Base-by-base conservation (phyloP, 768 basidiomycete species). In the Suillus alpinus region DNA sequence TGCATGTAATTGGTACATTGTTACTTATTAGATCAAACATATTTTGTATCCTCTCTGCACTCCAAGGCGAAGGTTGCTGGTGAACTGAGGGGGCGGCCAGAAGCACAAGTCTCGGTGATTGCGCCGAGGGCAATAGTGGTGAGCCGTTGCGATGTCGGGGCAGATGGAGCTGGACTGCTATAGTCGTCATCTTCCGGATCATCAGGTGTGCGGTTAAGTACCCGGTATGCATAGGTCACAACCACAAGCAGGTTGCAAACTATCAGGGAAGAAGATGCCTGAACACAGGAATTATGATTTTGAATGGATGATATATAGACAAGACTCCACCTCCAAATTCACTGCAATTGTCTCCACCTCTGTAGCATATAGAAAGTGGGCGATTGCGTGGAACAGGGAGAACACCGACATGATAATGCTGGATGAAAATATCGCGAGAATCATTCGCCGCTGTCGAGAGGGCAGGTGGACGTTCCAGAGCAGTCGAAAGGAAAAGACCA, bases 91-190 rank as follows among this genome's bases (percentile, higher is more conserved):
- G 23, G 36, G 23, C 16, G 16, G 16, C 14, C 16, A 26, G 37
- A 29, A 39, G 37, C 3, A 6, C 23, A 29, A 29, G 16, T 39
- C 9, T 12, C 37, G 7, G 37, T 12, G 7, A 16, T 8, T 9
- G 23, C 16, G 34, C 8, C 6, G 6, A 55, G 26, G 9, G 4
- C 6, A 29, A 74, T 61, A 41, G 73, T 74, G 9, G 71, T 73
- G 16, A 73, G 71, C 9, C 43, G 52, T 41, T 41, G 37, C 5
- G 58, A 39, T 37, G 23, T 5, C 8, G 26, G 0, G 8, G 16
- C 8, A 18, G 26, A 16, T 29, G 26, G 14, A 29, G 16, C 31
- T 29, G 34, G 16, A 31, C 40, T 23, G 26, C 57, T 63, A 49
- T 57, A 63, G 53, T 61, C 61, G 29, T 60, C 67, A 18, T 63